Evolutionary conservation across 768 basidiomycete genomes (phyloP).

Genomic region (Cyathus striatus): DNA sequence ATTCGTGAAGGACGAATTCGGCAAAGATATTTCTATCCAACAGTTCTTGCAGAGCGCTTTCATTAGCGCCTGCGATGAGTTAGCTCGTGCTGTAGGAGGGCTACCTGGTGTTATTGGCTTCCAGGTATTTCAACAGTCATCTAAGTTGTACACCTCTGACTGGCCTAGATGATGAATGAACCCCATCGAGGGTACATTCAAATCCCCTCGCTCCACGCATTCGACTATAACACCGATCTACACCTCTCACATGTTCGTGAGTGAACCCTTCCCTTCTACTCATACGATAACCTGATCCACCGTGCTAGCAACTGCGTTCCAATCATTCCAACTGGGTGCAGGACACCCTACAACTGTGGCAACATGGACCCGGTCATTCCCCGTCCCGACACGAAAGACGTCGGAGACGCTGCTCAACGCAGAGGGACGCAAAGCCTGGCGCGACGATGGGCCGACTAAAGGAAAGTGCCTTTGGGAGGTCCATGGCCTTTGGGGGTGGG

Average conservation of each 20-base stretch:
- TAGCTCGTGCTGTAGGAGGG: conserved; percentile 66
- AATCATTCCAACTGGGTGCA: conserved; percentile 90
- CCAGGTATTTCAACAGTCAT: conserved; percentile 50
- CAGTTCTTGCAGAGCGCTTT: conserved; percentile 79
- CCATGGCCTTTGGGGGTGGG: conserved; percentile 95
- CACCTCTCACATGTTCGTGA: conserved; percentile 76
- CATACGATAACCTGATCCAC: neutral
- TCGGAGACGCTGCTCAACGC: conserved; percentile 57
- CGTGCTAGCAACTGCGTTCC: conserved; percentile 67
- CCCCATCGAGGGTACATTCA: conserved; percentile 92
- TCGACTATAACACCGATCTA: conserved; percentile 93
- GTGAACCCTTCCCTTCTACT: conserved; percentile 20
- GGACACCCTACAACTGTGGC: conserved; percentile 80
- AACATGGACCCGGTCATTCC: conserved; percentile 82
- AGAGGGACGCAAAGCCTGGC: conserved; percentile 61
- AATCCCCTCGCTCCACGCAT: conserved; percentile 73
- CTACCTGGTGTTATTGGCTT: conserved; percentile 84
- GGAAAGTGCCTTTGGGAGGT: conserved; percentile 82
- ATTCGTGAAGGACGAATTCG: conserved; percentile 39
- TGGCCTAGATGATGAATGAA: conserved; percentile 81
- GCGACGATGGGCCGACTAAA: conserved; percentile 62
- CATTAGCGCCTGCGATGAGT: conserved; percentile 66
- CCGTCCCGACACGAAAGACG: conserved; percentile 73
- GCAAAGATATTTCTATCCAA: conserved; percentile 63
- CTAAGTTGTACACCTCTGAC: neutral